Evolutionary conservation across 164 flowering plant species (phyloP).

Genomic region (Macadamia tetraphylla): DNA sequence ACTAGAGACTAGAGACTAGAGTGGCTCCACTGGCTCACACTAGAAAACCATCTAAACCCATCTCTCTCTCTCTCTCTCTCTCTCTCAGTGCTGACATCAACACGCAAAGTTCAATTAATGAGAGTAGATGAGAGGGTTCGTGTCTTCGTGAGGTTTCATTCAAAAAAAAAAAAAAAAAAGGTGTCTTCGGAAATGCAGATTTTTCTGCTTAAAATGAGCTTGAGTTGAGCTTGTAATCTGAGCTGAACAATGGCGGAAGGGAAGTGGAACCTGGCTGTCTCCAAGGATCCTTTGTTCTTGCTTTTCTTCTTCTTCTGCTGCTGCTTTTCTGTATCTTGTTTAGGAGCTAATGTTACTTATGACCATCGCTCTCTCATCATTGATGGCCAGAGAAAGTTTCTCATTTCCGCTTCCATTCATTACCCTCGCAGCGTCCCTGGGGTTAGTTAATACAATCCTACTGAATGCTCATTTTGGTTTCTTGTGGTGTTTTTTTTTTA

Average conservation of each 20-base stretch:
- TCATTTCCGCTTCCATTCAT: constrained; percentile 86
- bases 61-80: neutral
- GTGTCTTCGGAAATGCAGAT: neutral
- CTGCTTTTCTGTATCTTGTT: constrained; percentile 8
- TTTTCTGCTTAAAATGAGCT: neutral
- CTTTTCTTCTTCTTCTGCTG: neutral
- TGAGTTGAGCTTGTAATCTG: neutral
- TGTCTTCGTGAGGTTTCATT: neutral
- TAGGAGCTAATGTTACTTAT: constrained; percentile 57
- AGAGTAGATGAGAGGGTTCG: too few species aligned
- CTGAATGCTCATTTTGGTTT: too few species aligned
- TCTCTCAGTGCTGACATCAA: neutral
- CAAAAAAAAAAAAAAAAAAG: too few species aligned
- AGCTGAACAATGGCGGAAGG: constrained; percentile 12
- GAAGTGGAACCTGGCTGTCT: constrained; percentile 9
- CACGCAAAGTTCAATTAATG: neutral
- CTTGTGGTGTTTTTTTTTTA: neutral
- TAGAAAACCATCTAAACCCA: too few species aligned
- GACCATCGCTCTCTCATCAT: constrained; percentile 74
- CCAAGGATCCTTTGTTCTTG: neutral
- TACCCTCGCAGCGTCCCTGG: constrained; percentile 96
- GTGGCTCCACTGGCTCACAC: too few species aligned
- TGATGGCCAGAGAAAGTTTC: constrained; percentile 70
- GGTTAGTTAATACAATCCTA: constrained; percentile 27
- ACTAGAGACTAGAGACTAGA: too few species aligned